These are phyloP conservation scores for Septoria petroselini DNA, from an alignment of 2,329 filamentous ascomycete species.

Conservation along the genomic window DNA sequence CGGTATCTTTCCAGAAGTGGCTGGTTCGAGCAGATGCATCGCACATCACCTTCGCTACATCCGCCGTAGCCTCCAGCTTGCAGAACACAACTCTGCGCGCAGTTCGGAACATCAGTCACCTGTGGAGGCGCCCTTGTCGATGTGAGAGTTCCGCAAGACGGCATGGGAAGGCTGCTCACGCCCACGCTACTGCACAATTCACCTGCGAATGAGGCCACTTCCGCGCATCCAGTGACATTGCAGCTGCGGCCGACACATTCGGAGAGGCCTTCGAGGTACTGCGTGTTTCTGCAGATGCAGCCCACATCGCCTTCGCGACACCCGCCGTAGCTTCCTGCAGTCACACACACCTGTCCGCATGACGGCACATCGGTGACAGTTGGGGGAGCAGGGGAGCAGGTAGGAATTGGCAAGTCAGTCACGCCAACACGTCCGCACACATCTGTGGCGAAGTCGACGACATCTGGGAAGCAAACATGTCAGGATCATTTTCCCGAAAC, in stretches of 20 bases:
- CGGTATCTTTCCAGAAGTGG: conserved; percentile 6
- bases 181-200: conserved; percentile 8
- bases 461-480: neutral
- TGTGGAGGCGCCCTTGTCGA: neutral
- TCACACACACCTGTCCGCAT: conserved; percentile 3
- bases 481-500: neutral
- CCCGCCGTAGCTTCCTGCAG: conserved; percentile 2
- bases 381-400: conserved; percentile 1
- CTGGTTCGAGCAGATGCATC: conserved; percentile 9
- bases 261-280: conserved; percentile 1
- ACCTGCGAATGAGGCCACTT: conserved; percentile 4
- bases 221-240: neutral
- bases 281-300: conserved; percentile 7
- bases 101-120: neutral
- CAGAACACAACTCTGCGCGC: conserved; percentile 2
- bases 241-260: conserved; percentile 2
- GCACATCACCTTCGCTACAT: neutral
- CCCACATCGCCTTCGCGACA: conserved; percentile 5
- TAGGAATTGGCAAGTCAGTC: conserved; percentile 1
- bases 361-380: conserved; percentile 1
- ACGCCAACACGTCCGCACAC: conserved; percentile 3
- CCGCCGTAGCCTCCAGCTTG: neutral
- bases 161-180: conserved; percentile 2
- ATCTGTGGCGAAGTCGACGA: conserved; percentile 13
- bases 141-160: neutral